These are phyloP conservation scores for Leccinum fallax DNA, from an alignment of 1,284 basidiomycete genomes.

Conservation along the genomic window DNA sequence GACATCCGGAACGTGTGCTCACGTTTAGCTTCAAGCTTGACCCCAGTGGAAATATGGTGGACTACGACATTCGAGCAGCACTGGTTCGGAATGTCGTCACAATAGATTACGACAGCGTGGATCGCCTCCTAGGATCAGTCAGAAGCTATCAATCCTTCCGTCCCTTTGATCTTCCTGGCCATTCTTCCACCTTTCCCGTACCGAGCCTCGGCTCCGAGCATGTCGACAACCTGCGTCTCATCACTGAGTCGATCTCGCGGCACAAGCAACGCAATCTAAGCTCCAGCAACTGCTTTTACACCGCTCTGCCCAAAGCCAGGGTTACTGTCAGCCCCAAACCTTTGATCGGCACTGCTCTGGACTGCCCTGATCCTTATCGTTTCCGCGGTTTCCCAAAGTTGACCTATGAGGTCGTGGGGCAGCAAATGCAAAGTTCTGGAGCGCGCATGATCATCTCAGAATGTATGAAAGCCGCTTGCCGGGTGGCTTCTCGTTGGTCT, in stretches of 20 bases:
- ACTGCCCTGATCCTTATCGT: slow-evolving; percentile 39
- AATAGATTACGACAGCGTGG: slow-evolving; percentile 73
- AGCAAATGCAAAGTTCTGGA: slow-evolving; percentile 38
- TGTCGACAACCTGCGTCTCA: slow-evolving; percentile 38
- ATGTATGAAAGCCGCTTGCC: slow-evolving; percentile 83
- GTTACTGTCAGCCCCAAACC: slow-evolving; percentile 33
- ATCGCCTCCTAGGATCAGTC: slow-evolving; percentile 47
- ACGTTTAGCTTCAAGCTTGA: slow-evolving; percentile 84
- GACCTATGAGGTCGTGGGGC: slow-evolving; percentile 44
- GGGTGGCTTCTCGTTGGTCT: slow-evolving; percentile 77
- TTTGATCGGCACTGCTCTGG: slow-evolving; percentile 29
- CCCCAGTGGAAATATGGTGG: slow-evolving; percentile 63
- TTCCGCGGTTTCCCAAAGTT: slow-evolving; percentile 64
- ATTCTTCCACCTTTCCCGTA: slow-evolving; percentile 3
- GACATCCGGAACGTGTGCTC: slow-evolving; percentile 59
- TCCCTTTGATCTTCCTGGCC: slow-evolving; percentile 45
- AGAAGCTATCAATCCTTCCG: slow-evolving; percentile 25
- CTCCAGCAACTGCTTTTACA: slow-evolving; percentile 30
- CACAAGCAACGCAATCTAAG: slow-evolving; percentile 28
- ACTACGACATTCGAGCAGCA: slow-evolving; percentile 72
- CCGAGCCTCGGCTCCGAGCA: slow-evolving; percentile 37
- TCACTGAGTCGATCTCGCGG: slow-evolving; percentile 21
- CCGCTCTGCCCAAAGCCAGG: slow-evolving; percentile 26
- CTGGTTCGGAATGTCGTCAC: slow-evolving; percentile 70
- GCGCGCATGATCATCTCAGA: slow-evolving; percentile 71